Base-by-base conservation (phyloP, 108 stramenopile species). In the Cylindrotheca fusiformis region DNA sequence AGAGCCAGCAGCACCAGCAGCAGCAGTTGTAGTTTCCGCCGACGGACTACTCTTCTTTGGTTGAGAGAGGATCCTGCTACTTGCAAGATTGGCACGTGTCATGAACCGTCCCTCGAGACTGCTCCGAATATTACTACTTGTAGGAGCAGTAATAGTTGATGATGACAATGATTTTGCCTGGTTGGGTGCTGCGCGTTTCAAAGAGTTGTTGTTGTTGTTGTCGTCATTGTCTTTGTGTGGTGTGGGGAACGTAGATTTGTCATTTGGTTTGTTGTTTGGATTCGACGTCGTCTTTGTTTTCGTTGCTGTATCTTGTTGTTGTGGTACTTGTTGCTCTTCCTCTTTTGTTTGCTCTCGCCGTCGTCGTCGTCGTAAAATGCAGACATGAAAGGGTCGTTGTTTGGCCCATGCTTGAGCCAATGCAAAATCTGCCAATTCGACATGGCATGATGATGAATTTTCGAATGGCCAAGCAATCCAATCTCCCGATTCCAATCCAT, bases 321-420 rank as follows among this genome's bases (percentile, higher is more conserved):
- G 56, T 17, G 3, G 31, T 58, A 31, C 31, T 32, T 14, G 20
- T 19, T 58, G 2, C 21, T 32, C 50, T 51, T 51, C 20, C 19
- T n/a, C n/a, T 51, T 22, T 6, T 51, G 5, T 22, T 22, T 51
- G 50, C 18, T 51, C 12, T 22, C 18, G 45, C 10, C 14, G 24
- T 12, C 24, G 20, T 12, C 30, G 28, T 47, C 29, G 69, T 21
- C 69, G 36, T 17, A 61, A 41, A 4, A 55, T 27, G 32, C 41
- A 55, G 12, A 50, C 52, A 22, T 24, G 48, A 45, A 62, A 57
- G 4, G 58, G 51, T 1, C 55, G 6, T 30, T 53, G 29, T 23
- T 62, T 63, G 30, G 70, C 52, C 70, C 70, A 71, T 21, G n/a
- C 56, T 31, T 57, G 55, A 17, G 63, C 52, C 47, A 63, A 55